These are phyloP conservation scores for Eucalyptus tenuipes DNA, from an alignment of 345 rosid genomes.

Conservation along the genomic window DNA sequence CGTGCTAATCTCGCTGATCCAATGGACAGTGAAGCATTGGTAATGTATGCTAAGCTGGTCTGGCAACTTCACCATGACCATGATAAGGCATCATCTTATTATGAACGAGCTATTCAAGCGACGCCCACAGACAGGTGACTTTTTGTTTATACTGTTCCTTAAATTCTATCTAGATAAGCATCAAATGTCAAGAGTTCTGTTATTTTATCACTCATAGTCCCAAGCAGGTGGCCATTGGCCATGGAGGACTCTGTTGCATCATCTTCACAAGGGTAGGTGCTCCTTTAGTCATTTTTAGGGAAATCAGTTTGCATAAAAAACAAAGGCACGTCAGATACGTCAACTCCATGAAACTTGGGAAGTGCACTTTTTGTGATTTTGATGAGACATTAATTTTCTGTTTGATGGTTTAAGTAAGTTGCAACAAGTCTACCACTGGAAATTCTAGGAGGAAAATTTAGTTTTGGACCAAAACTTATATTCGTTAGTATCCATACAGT, in stretches of 20 bases:
- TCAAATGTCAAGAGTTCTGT: background rate
- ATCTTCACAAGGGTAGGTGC: background rate
- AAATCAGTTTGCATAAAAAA: background rate
- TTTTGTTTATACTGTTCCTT: background rate
- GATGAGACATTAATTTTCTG: background rate
- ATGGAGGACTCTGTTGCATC: background rate
- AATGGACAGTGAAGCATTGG: slow-evolving; percentile 47
- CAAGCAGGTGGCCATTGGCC: background rate
- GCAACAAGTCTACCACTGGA: background rate
- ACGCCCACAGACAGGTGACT: slow-evolving; percentile 51
- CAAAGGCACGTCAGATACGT: background rate
- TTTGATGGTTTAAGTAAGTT: background rate
- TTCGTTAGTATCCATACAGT: background rate
- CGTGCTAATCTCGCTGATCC: slow-evolving; percentile 35
- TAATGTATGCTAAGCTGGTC: slow-evolving; percentile 50
- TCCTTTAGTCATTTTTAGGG: background rate
- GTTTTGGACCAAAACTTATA: background rate
- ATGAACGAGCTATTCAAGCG: slow-evolving; percentile 51
- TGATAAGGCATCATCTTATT: slow-evolving; percentile 47
- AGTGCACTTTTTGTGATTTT: background rate
- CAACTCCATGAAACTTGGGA: background rate
- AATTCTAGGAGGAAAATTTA: background rate
- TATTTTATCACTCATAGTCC: background rate
- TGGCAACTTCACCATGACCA: slow-evolving; percentile 52
- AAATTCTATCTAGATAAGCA: background rate